Conservation (phyloP, 192 early-diverging fungal genomes). For the Helicostylum pulchrum region DNA sequence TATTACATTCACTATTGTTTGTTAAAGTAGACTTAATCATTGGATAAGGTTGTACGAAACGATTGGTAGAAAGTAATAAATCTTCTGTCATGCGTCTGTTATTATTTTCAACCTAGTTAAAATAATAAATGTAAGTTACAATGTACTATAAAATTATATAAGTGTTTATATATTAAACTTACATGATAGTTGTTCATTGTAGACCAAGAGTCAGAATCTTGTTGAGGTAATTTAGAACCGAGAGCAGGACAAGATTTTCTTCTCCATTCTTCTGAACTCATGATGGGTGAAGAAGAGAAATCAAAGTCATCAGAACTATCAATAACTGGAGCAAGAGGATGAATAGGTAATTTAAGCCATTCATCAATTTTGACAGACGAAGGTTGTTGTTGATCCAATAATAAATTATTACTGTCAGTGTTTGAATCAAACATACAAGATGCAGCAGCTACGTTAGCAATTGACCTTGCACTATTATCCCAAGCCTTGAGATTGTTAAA, state of each 20-base stretch:
- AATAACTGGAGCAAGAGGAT: conserved; percentile 5
- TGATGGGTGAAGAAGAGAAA: background rate
- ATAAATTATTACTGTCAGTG: background rate
- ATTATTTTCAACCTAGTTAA: conserved; percentile 2
- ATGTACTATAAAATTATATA: too few species aligned
- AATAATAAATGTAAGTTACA: background rate
- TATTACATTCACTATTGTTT: too few species aligned
- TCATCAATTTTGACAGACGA: conserved; percentile 10
- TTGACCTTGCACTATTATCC: background rate
- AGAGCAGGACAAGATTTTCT: conserved; percentile 11
- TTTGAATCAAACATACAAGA: conserved; percentile 7
- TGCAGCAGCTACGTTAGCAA: conserved; percentile 1
- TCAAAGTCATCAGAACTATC: background rate
- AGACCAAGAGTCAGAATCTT: conserved; percentile 6
- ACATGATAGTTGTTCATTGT: conserved; percentile 5
- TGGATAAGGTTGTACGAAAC: background rate
- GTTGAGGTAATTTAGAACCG: background rate
- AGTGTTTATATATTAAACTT: background rate
- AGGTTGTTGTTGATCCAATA: background rate
- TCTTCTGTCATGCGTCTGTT: conserved; percentile 13
- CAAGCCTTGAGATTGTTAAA: conserved; percentile 10
- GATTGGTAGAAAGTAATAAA: background rate
- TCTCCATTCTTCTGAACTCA: conserved; percentile 8
- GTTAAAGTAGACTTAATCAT: background rate
- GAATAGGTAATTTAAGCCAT: conserved; percentile 10